Base-by-base conservation (phyloP, 345 rosid species). In the Syzygium aqueum region DNA sequence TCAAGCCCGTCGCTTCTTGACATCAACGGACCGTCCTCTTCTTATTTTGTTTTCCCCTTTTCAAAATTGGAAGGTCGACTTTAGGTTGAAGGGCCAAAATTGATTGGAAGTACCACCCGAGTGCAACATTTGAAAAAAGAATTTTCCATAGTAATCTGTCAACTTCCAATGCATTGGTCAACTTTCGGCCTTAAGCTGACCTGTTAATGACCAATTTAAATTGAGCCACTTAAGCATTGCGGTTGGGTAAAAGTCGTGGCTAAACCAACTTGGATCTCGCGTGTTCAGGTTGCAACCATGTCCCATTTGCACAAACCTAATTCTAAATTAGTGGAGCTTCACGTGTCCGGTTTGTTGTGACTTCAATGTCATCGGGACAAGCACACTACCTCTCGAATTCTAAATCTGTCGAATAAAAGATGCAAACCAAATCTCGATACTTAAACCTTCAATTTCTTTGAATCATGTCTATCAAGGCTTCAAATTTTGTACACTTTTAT, bases 381-480 rank as follows among this genome's bases (percentile, higher is more conserved):
- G 19, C 10, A 61, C 19, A n/a, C 30, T 13, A 59, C 1, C 1
- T n/a, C 10, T n/a, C n/a, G n/a, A n/a, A 61, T 61, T n/a, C 2
- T 1, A 61, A 67, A 30, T 16, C 12, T 30, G 7, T 67, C 12
- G 17, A 30, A 67, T 17, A 3, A 17, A 73, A 9, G 2, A 4
- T 0, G 0, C 19, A 19, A 33, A 17, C 19, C 4, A 0, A 73
- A 33, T 67, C 7, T 67, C 0, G 3, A 8, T 17, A 67, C 3
- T 1, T 1, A 65, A 0, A 2, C 13, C 13, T 0, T 33, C 0
- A 2, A 0, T 67, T 67, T 33, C 25, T 67, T 2, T 0, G 3
- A 0, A 30, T 67, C 11, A 2, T n/a, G 5, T 61, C 46, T 30
- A 30, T 12, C 15, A 30, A 0, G 0, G 12, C 17, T 17, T 30